Base-by-base conservation (phyloP, 371 early-diverging fungal genomes). In the Mucor irregularis region DNA sequence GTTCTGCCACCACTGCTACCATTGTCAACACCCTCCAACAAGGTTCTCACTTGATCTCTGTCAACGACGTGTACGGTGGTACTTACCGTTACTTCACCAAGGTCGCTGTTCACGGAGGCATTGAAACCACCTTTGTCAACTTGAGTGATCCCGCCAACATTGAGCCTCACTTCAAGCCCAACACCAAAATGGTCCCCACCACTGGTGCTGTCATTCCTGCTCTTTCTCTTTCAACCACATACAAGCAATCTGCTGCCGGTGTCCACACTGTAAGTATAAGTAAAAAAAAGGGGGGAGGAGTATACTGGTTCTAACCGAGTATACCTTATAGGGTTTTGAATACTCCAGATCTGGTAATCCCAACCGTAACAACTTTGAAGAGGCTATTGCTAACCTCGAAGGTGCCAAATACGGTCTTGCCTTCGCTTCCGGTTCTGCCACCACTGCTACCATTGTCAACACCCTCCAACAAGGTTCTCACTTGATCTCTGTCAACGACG, bases 1-100 rank as follows among this genome's bases (percentile, higher is more conserved):
- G 98, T 17, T 95, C 95, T 14, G 90, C 92, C 16, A 88, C 92
- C 22, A 97, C 97, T 17, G 92, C 97, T 7, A 89, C 95, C 42
- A 83, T 97, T 42, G 74, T 93, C 49, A 82, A 84, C 66, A 74
- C 90, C 33, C 69, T 95, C 26, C 73, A 78, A 44, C 56, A 74
- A 19, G 95, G 96, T 30, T 81, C 90, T 31, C 97, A 97, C 65
- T 73, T 97, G 17, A 84, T 97, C 63, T 85, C 86, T 40, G 94
- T 96, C 62, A 95, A 94, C 78, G 98, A 97, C 69, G 95, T 95
- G 35, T 97, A 98, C 69, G 98, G 98, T 68, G 98, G 98, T 53
- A 97, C 97, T 49, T 93, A 93, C 80, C 90, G 97, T 52, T 96
- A 93, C 82, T 90, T 98, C 69, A 95, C 92, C 71, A 96, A 93